Percentiles rank a stretch among this genome's conserved stretches.
These are phyloP conservation scores for Lactarius sanguifluus DNA, from an alignment of 768 basidiomycete species.

Conservation along the genomic window DNA sequence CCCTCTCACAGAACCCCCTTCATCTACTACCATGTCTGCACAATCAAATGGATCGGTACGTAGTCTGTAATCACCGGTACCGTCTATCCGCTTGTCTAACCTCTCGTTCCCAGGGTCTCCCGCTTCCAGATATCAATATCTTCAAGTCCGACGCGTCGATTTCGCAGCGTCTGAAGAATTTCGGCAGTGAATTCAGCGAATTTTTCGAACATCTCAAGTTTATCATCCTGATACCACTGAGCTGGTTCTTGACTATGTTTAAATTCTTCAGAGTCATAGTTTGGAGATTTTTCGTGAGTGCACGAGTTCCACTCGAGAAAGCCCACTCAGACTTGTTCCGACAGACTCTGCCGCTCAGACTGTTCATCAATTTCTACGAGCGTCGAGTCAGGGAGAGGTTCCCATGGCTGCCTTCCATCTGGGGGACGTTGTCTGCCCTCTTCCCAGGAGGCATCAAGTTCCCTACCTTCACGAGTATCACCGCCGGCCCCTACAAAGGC, in stretches of 20 bases:
- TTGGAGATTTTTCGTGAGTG: conserved; percentile 17
- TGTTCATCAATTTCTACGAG: conserved; percentile 26
- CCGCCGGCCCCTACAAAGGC: conserved; percentile 21
- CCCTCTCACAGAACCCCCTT: background rate
- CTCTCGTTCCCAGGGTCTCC: background rate
- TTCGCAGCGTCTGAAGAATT: background rate
- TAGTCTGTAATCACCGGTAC: background rate
- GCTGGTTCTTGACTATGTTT: conserved; percentile 24
- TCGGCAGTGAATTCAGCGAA: background rate
- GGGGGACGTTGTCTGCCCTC: conserved; percentile 11
- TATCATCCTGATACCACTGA: conserved; percentile 20
- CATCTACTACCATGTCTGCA: conserved; percentile 9
- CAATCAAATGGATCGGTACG: background rate
- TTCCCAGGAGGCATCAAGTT: conserved; percentile 24
- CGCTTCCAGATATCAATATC: background rate
- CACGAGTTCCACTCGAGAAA: background rate
- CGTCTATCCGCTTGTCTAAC: background rate
- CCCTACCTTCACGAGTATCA: conserved; percentile 18
- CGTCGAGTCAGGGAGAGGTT: conserved; percentile 4
- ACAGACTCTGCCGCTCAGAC: conserved; percentile 22
- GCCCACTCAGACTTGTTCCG: background rate
- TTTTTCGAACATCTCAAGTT: conserved; percentile 22
- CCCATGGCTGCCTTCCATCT: conserved; percentile 28
- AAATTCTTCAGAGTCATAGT: background rate
- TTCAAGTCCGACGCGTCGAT: background rate